Conservation (phyloP, 1,139 yeast genomes). For the Insectozyma bohioensis region DNA sequence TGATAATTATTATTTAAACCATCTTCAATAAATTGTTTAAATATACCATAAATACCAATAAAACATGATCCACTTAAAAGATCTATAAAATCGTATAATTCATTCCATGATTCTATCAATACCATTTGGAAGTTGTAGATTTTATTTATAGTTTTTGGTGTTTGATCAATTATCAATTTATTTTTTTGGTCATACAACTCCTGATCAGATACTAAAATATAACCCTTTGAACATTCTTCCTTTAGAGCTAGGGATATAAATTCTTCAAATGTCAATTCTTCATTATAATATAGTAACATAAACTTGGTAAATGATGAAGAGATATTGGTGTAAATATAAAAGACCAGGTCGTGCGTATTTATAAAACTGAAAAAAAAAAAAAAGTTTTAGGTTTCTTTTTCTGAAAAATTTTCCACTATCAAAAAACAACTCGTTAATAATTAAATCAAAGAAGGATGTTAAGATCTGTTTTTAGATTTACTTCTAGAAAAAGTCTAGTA, state of each 20-base stretch:
- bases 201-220: slow-evolving; percentile 9
- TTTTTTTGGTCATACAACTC: slow-evolving; percentile 6
- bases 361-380: slow-evolving; percentile 1
- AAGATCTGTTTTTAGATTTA: slow-evolving; percentile 3
- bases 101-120: slow-evolving; percentile 13
- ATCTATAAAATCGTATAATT: slow-evolving; percentile 9
- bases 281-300: slow-evolving; percentile 12
- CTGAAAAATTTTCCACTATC: slow-evolving; percentile 1
- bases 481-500: slow-evolving; percentile 1
- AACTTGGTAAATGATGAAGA: no score
- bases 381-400: no score
- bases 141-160: slow-evolving; percentile 6
- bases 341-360: slow-evolving; percentile 10
- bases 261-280: slow-evolving; percentile 8
- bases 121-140: slow-evolving; percentile 7
- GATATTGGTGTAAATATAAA: no score
- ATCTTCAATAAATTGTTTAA: slow-evolving; percentile 10
- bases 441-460: not conserved
- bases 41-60: slow-evolving; percentile 12
- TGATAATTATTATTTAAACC: slow-evolving; percentile 4
- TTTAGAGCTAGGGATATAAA: slow-evolving; percentile 2
- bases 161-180: not conserved
- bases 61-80: not conserved
- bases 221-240: slow-evolving; percentile 1
- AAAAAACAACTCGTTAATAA: not conserved